These are phyloP conservation scores for Pontederia crassipes DNA, from an alignment of 176 grass and related monocot species.

Conservation along the genomic window DNA sequence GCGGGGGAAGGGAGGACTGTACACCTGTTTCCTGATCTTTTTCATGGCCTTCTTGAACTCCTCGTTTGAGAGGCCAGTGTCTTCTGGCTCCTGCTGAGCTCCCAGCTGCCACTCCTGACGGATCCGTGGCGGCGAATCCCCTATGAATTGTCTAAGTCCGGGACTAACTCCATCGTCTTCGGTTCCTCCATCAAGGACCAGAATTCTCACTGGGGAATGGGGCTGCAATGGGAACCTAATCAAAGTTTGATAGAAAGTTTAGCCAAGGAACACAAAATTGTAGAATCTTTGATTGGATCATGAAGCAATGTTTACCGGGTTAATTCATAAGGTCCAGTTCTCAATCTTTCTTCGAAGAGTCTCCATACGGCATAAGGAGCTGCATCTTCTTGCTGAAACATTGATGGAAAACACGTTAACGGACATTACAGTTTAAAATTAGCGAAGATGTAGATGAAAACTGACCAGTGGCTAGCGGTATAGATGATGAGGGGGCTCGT, in stretches of 20 bases:
- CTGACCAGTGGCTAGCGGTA: background rate
- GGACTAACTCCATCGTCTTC: constrained; percentile 13
- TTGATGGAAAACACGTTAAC: background rate
- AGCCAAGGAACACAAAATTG: background rate
- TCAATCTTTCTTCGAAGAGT: constrained; percentile 36
- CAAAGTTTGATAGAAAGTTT: background rate
- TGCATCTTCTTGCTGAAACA: constrained; percentile 23
- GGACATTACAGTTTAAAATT: background rate
- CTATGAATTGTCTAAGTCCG: constrained; percentile 24
- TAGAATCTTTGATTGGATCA: too few species aligned
- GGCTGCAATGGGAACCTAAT: constrained; percentile 36
- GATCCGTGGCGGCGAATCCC: constrained; percentile 37
- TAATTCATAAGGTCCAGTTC: constrained; percentile 34
- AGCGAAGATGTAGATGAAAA: background rate
- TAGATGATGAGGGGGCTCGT: background rate
- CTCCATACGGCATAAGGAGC: constrained; percentile 16
- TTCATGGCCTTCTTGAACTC: constrained; percentile 46
- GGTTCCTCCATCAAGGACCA: constrained; percentile 3
- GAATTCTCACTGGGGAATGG: constrained; percentile 21
- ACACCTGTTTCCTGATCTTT: constrained; percentile 25
- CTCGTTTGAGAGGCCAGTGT: constrained; percentile 20
- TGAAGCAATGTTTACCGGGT: constrained; percentile 12
- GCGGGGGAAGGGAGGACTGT: constrained; percentile 11
- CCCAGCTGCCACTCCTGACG: constrained; percentile 31
- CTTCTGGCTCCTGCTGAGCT: background rate